Base-by-base conservation (phyloP, 768 basidiomycete species). In the Russula sp. region DNA sequence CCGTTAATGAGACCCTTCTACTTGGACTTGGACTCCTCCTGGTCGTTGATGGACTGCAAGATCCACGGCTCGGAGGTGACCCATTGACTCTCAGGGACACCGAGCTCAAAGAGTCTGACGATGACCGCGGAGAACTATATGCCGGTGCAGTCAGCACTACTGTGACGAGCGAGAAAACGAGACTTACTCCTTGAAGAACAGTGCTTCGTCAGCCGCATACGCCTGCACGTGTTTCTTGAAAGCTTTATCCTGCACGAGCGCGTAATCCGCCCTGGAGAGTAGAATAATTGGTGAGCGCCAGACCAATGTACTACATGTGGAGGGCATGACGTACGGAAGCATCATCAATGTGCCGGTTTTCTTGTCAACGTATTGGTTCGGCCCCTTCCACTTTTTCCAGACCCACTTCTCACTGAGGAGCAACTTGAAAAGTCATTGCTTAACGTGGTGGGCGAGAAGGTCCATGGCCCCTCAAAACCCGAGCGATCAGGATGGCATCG, bases 311-410 rank as follows among this genome's bases (percentile, higher is more conserved):
- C 6, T 24, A 42, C 9, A 51, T 3, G 22, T 16, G 32, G 48
- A 34, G 42, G 22, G 34, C 54, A 20, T 38, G 49, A 84, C 89
- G 61, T 74, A 92, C 88, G 94, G 94, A 51, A 98, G 79, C 95
- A 98, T 98, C 95, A 98, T 98, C 57, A 98, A 79, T 28, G 85
- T 76, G 70, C 83, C 83, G 48, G 94, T 94, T 77, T 84, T 86
- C 84, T 93, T 94, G 79, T 98, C 96, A 76, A 90, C 87, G 62
- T 88, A 87, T 78, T 97, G 95, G 79, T 93, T 94, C 24, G 94
- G 93, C 58, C 92, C 95, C 66, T 79, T 77, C 94, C 96, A 98
- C 76, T 94, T 96, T 78, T 83, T 89, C 94, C 94, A 96, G n/a
- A 86, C 81, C 90, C 91, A 90, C 84, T 85, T 92, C 81, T 97